Evolutionary conservation across 805 yeast species (phyloP).

Genomic region (Candida andamanensis): DNA sequence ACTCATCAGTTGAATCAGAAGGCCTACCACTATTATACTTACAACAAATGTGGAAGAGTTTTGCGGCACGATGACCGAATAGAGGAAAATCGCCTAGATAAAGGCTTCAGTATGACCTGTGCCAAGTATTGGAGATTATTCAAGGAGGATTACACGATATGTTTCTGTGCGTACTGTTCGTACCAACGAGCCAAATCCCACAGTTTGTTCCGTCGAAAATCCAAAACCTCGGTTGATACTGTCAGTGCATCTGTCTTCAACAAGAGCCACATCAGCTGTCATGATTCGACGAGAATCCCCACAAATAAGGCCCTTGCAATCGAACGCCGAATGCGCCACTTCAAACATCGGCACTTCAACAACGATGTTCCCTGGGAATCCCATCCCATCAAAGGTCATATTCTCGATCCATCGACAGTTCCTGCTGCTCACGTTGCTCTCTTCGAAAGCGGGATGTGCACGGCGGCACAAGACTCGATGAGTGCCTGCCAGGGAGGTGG

Average conservation of each 20-base stretch:
- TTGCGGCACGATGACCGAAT: slow-evolving; percentile 20
- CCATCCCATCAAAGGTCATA: too few relatives aligned
- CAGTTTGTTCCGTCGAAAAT: slow-evolving; percentile 3
- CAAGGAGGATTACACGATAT: slow-evolving; percentile 15
- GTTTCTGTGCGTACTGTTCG: slow-evolving; percentile 17
- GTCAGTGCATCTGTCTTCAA: too few relatives aligned
- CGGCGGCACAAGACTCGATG: too few relatives aligned
- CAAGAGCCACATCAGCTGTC: not conserved
- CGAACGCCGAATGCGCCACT: too few relatives aligned
- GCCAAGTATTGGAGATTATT: slow-evolving; percentile 11
- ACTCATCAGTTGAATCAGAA: slow-evolving; percentile 19
- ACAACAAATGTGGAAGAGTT: slow-evolving; percentile 1
- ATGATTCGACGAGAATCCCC: not conserved
- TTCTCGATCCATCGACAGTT: too few relatives aligned
- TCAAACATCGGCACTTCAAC: too few relatives aligned
- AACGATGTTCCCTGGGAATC: too few relatives aligned
- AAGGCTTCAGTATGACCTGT: slow-evolving; percentile 11
- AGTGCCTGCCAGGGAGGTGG: too few relatives aligned
- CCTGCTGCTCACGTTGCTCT: too few relatives aligned
- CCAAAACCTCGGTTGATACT: too few relatives aligned
- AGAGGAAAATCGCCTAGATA: slow-evolving; percentile 14
- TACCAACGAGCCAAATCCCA: slow-evolving; percentile 5
- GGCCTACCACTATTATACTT: slow-evolving; percentile 3
- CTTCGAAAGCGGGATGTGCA: too few relatives aligned
- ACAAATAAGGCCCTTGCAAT: not conserved